Evolutionary conservation across 306 rosid species (phyloP), one percentile per base, ranked within the genome.

Genomic region (Lathyrus tuberosus): DNA sequence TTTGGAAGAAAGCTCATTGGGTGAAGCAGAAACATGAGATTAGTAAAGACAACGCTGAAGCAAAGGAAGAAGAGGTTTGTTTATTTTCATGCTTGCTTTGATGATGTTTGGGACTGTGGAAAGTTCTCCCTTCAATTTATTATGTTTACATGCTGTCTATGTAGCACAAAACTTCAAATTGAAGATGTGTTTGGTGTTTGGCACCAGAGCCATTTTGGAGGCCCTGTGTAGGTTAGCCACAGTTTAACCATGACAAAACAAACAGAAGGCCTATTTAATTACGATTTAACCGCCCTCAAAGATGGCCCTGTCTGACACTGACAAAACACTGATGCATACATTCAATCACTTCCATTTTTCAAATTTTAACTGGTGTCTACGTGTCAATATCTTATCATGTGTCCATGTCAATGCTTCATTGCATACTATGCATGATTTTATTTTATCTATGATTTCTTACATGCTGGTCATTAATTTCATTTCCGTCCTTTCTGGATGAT

Each of bases 11-110:
- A 82, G 64, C 75, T 47, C 44, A 64, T 40, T 75, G 56, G 60
- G 76, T 87, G 56, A 95, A 86, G 89, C 89, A 69, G 73, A 83
- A 68, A 72, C 86, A 89, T 54, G 95, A 88, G 78, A 86, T 91
- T 46, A 59, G 81, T 71, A 79, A 86, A 35, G 90, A 81, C 62
- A 95, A 83, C 44, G 79, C 81, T 16, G 92, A 86, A 61, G 82
- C 79, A 35, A 89, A 78, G 80, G 91, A 82, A 71, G 80, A 83
- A 76, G 87, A 89, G 95, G 97, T 91, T 40, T n/a, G 82, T 54
- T 78, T 65, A 5, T 76, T 38, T n/a, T 71, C 38, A 31, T 69
- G 6, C 51, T 40, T 41, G 22, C 43, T 52, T 67, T 24, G 5
- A 22, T 6, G n/a, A 20, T 8, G 69, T 28, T 63, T 53, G 22